Evolutionary conservation across 202 grass and related monocot species (phyloP).

Genomic region (Schoenoplectus tabernaemontani): DNA sequence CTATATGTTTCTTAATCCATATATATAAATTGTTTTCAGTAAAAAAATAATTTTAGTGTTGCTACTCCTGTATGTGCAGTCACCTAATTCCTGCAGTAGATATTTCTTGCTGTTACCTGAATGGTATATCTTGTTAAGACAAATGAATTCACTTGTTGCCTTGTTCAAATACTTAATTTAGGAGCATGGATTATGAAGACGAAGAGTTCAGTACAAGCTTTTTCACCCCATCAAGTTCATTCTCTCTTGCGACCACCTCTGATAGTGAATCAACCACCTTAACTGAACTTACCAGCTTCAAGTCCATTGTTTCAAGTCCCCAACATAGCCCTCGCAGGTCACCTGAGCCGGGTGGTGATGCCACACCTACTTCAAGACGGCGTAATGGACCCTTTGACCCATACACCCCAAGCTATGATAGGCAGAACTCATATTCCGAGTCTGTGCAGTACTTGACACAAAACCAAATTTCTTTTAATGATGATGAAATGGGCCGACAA

Average conservation of each 20-base stretch:
- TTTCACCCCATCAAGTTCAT: slow-evolving; percentile 60
- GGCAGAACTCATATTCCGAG: background rate
- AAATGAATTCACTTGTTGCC: background rate
- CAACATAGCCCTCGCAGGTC: slow-evolving; percentile 46
- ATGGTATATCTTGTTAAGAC: background rate
- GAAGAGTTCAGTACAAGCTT: slow-evolving; percentile 42
- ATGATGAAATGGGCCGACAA: slow-evolving; percentile 31
- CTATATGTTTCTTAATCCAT: background rate
- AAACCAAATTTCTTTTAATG: slow-evolving; percentile 24
- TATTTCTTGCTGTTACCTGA: background rate
- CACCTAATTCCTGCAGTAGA: background rate
- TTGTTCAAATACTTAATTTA: slow-evolving; percentile 31
- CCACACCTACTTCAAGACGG: slow-evolving; percentile 44
- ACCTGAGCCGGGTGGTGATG: slow-evolving; percentile 26
- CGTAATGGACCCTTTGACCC: slow-evolving; percentile 24
- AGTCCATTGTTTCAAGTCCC: slow-evolving; percentile 47
- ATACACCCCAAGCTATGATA: slow-evolving; percentile 19
- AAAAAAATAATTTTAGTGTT: background rate
- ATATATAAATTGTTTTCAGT: background rate
- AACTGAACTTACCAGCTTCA: slow-evolving; percentile 45
- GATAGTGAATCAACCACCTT: slow-evolving; percentile 66
- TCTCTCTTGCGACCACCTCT: slow-evolving; percentile 51
- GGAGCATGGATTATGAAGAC: slow-evolving; percentile 48
- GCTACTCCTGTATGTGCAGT: background rate
- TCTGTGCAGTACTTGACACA: background rate